These are phyloP conservation scores for Capsicum pubescens DNA, from an alignment of 257 asterid species.

Conservation along the genomic window DNA sequence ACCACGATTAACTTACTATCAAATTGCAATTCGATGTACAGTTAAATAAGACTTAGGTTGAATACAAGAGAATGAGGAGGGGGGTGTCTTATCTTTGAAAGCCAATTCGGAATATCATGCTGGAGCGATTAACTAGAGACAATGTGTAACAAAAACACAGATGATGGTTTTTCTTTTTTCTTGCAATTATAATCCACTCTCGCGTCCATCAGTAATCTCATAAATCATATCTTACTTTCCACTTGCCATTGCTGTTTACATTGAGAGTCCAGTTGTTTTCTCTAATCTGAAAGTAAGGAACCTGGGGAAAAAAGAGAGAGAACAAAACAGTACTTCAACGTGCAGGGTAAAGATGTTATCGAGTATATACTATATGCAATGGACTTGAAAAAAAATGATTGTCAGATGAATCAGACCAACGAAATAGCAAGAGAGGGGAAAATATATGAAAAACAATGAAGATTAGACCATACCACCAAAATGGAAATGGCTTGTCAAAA, in stretches of 20 bases:
- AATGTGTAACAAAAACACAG: not conserved
- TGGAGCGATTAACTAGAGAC: no score
- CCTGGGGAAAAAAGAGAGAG: slow-evolving; percentile 41
- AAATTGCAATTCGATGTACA: no score
- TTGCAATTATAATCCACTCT: slow-evolving; percentile 2
- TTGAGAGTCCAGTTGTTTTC: slow-evolving; percentile 88
- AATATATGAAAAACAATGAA: not conserved
- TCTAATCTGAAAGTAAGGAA: slow-evolving; percentile 71
- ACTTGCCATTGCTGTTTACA: slow-evolving; percentile 59
- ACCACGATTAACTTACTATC: no score
- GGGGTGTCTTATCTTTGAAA: no score
- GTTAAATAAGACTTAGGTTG: no score
- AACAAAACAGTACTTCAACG: not conserved
- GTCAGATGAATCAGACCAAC: not conserved
- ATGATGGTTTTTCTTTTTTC: slow-evolving; percentile 16
- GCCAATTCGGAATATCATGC: no score
- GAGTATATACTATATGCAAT: not conserved
- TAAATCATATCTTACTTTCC: slow-evolving; percentile 74
- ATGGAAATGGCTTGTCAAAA: not conserved
- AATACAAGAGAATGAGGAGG: no score
- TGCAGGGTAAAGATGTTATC: not conserved
- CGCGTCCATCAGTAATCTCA: slow-evolving; percentile 35
- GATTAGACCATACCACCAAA: not conserved
- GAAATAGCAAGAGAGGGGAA: not conserved
- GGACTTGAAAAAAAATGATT: not conserved